A percentile compares a stretch with the other conserved stretches of the same genome.
These are phyloP conservation scores for Geotrichum phurueaensis DNA, from an alignment of 1,139 yeast species.

Conservation along the genomic window DNA sequence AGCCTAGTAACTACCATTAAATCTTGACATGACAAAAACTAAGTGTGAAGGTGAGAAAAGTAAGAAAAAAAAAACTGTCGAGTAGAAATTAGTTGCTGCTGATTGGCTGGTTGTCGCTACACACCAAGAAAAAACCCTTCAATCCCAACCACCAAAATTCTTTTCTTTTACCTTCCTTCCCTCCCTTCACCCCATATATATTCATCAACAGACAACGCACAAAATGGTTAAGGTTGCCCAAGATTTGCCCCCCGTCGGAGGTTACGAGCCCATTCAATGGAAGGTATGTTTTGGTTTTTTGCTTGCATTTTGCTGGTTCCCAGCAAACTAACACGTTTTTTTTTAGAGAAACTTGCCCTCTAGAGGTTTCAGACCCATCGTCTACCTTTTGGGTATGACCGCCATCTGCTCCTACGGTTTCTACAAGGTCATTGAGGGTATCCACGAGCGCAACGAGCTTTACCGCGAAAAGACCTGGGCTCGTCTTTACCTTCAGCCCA, in stretches of 20 bases:
- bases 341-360: slow-evolving; percentile 65
- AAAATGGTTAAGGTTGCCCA: slow-evolving; percentile 39
- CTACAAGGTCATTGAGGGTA: slow-evolving; percentile 60
- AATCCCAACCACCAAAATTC: not conserved
- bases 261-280: slow-evolving; percentile 86
- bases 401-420: slow-evolving; percentile 69
- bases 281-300: slow-evolving; percentile 36
- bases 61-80: not conserved
- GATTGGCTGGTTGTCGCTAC: not conserved
- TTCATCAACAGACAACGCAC: not conserved
- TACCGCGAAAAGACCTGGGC: slow-evolving; percentile 75
- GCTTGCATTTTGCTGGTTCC: not conserved
- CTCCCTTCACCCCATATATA: not conserved
- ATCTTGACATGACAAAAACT: not conserved
- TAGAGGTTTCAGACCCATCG: slow-evolving; percentile 73
- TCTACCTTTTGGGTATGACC: slow-evolving; percentile 60
- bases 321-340: not conserved
- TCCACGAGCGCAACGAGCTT: slow-evolving; percentile 68
- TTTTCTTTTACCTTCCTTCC: not conserved
- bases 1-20: not conserved
- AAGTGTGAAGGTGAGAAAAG: not conserved
- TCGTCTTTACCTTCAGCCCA: slow-evolving; percentile 65
- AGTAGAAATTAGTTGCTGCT: not conserved
- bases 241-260: slow-evolving; percentile 84
- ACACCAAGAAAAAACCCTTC: not conserved